phyloP scores from a whole-genome alignment of 306 rosid species.

The Comarum palustre region DNA sequence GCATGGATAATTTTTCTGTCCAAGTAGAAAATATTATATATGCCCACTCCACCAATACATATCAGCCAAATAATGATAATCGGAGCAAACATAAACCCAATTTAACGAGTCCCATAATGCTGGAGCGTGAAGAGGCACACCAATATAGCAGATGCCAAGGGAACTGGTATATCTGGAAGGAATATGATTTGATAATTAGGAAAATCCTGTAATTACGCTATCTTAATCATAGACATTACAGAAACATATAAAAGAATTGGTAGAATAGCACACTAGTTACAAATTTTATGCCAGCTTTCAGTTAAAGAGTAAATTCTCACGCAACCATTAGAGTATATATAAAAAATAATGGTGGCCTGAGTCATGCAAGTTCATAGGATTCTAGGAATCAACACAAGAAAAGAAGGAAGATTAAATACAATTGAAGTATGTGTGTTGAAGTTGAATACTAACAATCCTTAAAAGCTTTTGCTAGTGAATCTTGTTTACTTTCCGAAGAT shows the following conservation, averaged over 20 bases:
- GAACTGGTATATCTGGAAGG: constrained; percentile 68
- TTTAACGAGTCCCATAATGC: constrained; percentile 61
- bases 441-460: constrained; percentile 46
- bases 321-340: background rate
- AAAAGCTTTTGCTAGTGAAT: constrained; percentile 37
- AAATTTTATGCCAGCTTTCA: background rate
- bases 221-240: background rate
- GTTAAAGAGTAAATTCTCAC: background rate
- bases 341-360: background rate
- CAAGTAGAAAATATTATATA: constrained; percentile 51
- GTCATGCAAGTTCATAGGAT: background rate
- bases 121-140: constrained; percentile 74
- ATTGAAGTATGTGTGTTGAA: constrained; percentile 4
- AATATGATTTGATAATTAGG: constrained; percentile 4
- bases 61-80: constrained; percentile 60
- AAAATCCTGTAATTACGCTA: background rate
- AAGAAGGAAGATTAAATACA: background rate
- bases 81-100: constrained; percentile 84
- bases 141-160: constrained; percentile 64
- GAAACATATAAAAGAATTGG: background rate
- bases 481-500: constrained; percentile 24
- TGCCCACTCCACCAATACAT: constrained; percentile 49
- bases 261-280: background rate
- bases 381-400: constrained; percentile 7
- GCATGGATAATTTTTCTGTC: constrained; percentile 50